Base-by-base conservation (phyloP, 176 grass and related monocot genomes). In the Urochloa ruziziensis region DNA sequence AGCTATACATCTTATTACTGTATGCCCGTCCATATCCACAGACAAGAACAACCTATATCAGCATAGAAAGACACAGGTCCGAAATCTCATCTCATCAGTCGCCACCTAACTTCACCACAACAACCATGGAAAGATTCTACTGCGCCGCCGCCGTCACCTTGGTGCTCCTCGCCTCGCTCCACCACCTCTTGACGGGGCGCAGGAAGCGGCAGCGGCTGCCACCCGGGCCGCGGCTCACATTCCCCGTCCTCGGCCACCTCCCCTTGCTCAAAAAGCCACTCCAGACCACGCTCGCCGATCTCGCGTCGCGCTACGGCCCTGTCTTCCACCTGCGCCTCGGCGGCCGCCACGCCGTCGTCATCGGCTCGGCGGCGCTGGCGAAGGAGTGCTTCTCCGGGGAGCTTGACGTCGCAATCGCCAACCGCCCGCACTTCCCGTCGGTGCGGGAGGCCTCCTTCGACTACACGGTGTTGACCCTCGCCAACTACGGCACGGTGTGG, bases 401-500 rank as follows among this genome's bases (percentile, higher is more conserved):
- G 4, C 77, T 86, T 46, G 92, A 94, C 74, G 10, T 89, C 86
- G 32, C 80, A 46, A 83, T 94, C 69, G 89, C 92, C 36, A 94
- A 91, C 74, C 82, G 92, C 27, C 89, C 89, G 35, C 86, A 74
- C 39, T 66, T 91, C 53, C 89, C 83, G 24, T 90, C 86, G 1
- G 7, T 12, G 4, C 74, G 79, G n/a, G 79, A 84, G 74, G 35
- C 7, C n/a, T 47, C 73, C 35, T 86, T 89, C 74, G 66, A 86
- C 59, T 91, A 80, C 86, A 69, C 86, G 16, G 47, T 76, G 79
- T 28, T 82, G 36, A 42, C 14, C 23, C 37, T 36, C 51, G 52
- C 69, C 30, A 68, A 81, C 64, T 94, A 94, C 77, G 89, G 89
- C 34, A 56, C 75, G 6, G 77, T 68, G 24, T 94, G 89, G 92